Base-by-base conservation (phyloP, 2,329 filamentous ascomycete genomes). In the Paecilomyces niveus region DNA sequence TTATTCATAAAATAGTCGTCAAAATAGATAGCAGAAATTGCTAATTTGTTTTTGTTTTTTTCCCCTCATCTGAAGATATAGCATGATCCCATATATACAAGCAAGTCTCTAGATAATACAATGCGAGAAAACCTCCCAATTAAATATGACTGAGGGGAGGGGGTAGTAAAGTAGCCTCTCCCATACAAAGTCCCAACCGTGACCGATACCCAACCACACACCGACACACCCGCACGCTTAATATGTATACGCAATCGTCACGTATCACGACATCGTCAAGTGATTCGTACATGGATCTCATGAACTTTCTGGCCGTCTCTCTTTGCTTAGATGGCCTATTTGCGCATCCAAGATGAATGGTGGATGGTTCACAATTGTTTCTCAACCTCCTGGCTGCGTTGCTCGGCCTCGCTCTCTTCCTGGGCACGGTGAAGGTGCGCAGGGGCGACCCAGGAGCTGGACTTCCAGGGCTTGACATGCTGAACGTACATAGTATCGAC, bases 401-500 rank as follows among this genome's bases (percentile, higher is more conserved):
- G 35, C 15, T 45, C 35, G 15, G 15, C 7, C 7, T 45, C 35
- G 35, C 35, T 45, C 4, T 18, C 35, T n/a, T 45, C 13, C 15
- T 45, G 35, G 35, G 35, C 8, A 18, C 15, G 35, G 15, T 13
- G 35, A 45, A 45, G 15, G 15, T 45, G 13, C 35, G 35, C 35
- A 45, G 35, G 35, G 6, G 35, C 35, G 18, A 66, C 67, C 71
- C 72, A 89, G 61, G 81, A 75, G 53, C 76, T 70, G 64, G 83
- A 87, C 77, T 85, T 82, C 76, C 83, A 84, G 0, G 88, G 86
- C 63, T 77, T 83, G 22, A 90, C 85, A 26, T 76, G 76, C 54
- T 87, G 78, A 33, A 89, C 79, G 63, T 91, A 92, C 86, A 89
- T 89, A 54, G 85, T 87, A 66, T 93, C 89, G 58, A 93, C 88